Conservation (phyloP, 75 land plant species). For the Picea sitchensis region DNA sequence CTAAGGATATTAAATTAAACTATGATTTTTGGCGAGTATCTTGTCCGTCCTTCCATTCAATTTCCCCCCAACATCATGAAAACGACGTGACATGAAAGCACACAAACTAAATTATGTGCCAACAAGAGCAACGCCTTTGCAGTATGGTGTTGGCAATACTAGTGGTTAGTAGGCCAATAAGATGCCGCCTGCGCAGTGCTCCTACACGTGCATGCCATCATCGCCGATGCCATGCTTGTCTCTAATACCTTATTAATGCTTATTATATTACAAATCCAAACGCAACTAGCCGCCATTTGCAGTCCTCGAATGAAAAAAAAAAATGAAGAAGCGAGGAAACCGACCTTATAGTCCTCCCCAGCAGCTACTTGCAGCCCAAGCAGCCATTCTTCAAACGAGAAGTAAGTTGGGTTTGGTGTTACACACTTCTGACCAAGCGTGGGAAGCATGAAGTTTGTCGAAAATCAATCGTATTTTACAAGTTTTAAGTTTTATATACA, state of each 20-base stretch:
- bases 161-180: neutral
- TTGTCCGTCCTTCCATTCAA: no score
- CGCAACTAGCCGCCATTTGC: neutral
- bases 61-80: neutral
- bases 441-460: neutral
- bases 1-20: no score
- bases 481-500: neutral
- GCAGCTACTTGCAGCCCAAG: no score
- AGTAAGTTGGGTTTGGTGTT: neutral
- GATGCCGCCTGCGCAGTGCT: neutral
- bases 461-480: neutral
- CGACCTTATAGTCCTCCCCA: neutral
- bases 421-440: neutral
- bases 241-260: neutral
- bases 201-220: slow-evolving; percentile 7
- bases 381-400: neutral
- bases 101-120: neutral
- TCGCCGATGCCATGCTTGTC: no score
- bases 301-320: neutral
- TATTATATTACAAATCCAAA: neutral
- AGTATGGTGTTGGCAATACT: neutral
- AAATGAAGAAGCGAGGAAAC: neutral
- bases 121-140: neutral
- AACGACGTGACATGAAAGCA: neutral
- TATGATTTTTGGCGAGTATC: no score